phyloP scores from a whole-genome alignment of 352 stramenopile species.

The Phytophthora chlamydospora region DNA sequence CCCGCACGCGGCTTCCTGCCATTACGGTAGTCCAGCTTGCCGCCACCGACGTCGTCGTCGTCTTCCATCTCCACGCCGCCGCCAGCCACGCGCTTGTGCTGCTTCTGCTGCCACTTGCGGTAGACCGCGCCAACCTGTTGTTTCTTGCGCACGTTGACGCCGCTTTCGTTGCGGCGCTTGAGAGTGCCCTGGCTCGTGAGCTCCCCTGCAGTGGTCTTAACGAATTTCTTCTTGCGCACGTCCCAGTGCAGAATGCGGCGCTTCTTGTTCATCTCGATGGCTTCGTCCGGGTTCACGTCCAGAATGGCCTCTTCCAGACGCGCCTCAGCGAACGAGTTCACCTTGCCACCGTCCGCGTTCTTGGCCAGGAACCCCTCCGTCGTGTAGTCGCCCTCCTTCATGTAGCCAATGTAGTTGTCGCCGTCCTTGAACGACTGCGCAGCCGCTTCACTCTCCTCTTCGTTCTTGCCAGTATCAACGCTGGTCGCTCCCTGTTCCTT shows the following conservation, averaged over 20 bases:
- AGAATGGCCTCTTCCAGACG: conserved; percentile 96
- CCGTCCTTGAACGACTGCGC: conserved; percentile 72
- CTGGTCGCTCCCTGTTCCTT: conserved; percentile 47
- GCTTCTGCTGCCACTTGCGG: conserved; percentile 93
- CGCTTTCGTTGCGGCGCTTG: conserved; percentile 88
- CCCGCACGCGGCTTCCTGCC: conserved; percentile 68
- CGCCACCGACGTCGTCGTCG: conserved; percentile 46
- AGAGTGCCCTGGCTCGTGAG: conserved; percentile 80
- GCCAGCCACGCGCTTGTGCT: conserved; percentile 84
- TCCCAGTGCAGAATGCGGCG: conserved; percentile 99
- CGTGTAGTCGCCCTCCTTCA: conserved; percentile 79
- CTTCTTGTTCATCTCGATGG: conserved; percentile 97
- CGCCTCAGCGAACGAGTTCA: conserved; percentile 81
- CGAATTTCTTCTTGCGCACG: conserved; percentile 97
- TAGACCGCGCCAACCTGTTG: conserved; percentile 92
- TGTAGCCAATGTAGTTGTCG: conserved; percentile 88
- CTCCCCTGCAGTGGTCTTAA: conserved; percentile 93
- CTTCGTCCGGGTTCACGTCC: conserved; percentile 98
- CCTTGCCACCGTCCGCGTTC: conserved; percentile 75
- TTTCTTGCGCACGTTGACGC: conserved; percentile 85
- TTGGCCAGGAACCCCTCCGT: conserved; percentile 80
- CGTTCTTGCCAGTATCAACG: conserved; percentile 10
- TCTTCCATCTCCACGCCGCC: conserved; percentile 74
- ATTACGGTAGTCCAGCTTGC: conserved; percentile 80
- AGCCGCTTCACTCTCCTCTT: conserved; percentile 35